Evolutionary conservation across 2,329 filamentous ascomycete genomes (phyloP), one percentile per base, ranked within the genome.

Genomic region (Penicillium sp.): DNA sequence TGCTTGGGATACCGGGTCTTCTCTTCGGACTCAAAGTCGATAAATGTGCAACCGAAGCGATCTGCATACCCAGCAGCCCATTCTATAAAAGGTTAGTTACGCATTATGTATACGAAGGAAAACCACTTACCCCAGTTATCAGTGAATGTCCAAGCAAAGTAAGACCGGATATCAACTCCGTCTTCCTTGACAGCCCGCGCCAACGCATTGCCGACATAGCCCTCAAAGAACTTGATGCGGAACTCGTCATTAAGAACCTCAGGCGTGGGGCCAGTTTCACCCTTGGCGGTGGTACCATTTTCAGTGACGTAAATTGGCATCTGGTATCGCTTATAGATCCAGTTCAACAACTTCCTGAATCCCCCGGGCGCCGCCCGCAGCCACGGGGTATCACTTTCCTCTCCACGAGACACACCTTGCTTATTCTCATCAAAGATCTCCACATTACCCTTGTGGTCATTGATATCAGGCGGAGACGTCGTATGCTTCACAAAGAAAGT

Each of bases 51-150:
- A 39, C 89, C 89, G 67, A 93, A 92, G 42, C 89, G 82, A 46
- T 89, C 91, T 74, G 87, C 84, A 71, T 91, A 93, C 13, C 88
- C 89, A 71, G 92, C 89, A 25, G 89, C 88, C 88, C 88, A 91
- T 75, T 91, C 88, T 71, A 52, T 2, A 39, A 16, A 37, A 23
- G 21, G 13, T 52, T 12, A 50, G 44, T 16, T 16, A 29, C 18
- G 18, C 18, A 21, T 21, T 10, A 8, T 5, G 27, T 6, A 9
- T 44, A 27, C 1, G 18, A 45, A 16, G 12, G 2, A 42, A 6
- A 6, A 5, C 10, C 50, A 78, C 79, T 71, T 75, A 82, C 79
- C 66, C 79, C 67, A 69, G 21, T 69, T 69, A 54, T 93, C 89
- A 79, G 92, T 83, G 56, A 93, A 80, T 62, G 85, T 89, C 89